Conservation (phyloP, 306 rosid genomes). For the Rosa rugosa region DNA sequence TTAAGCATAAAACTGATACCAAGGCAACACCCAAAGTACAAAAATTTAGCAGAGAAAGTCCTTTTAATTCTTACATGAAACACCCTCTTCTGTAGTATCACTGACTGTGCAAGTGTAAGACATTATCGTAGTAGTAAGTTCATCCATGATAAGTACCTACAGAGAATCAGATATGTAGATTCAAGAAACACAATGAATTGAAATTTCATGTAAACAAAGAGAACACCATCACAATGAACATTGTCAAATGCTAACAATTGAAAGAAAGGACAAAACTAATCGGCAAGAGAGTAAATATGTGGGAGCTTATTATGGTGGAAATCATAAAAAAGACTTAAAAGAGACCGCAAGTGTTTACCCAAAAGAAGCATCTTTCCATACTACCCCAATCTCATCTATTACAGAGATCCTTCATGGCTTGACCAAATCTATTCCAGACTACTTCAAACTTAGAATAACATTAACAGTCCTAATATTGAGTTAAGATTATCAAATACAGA, state of each 20-base stretch:
- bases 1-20: slow-evolving; percentile 16
- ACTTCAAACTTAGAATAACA: no score
- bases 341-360: not conserved
- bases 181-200: slow-evolving; percentile 22
- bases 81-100: slow-evolving; percentile 86
- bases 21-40: slow-evolving; percentile 1
- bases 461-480: no score
- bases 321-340: no score
- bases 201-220: slow-evolving; percentile 1
- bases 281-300: not conserved
- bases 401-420: no score
- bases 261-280: not conserved
- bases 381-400: no score
- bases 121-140: slow-evolving; percentile 87
- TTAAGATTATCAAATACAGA: no score
- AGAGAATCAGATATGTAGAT: slow-evolving; percentile 23
- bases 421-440: no score
- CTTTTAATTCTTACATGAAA: slow-evolving; percentile 70
- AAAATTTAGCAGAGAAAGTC: not conserved
- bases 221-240: not conserved
- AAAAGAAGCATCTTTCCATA: not conserved
- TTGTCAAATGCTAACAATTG: not conserved
- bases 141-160: slow-evolving; percentile 95
- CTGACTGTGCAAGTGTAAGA: slow-evolving; percentile 90
- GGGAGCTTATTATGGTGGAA: not conserved